Conservation (phyloP, 139 green algal species). For the Coelastrella sp. region DNA sequence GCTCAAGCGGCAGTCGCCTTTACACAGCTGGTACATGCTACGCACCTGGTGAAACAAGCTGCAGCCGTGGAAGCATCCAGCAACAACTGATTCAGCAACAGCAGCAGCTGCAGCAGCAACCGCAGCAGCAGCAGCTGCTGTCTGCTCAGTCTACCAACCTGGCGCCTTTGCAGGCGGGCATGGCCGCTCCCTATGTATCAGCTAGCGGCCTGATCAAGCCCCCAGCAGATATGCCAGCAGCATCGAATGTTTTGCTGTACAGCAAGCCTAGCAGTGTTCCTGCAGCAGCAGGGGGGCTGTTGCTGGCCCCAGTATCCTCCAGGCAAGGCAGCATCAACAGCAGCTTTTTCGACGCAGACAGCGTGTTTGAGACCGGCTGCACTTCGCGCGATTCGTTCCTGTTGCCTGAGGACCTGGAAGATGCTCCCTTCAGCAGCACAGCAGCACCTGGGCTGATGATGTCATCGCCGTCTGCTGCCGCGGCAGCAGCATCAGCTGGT, state of each 20-base stretch:
- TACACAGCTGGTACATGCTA: not conserved
- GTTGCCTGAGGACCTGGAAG: slow-evolving; percentile 27
- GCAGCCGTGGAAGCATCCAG: not conserved
- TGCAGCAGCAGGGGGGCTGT: not conserved
- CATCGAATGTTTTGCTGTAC: not conserved
- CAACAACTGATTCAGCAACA: slow-evolving; percentile 12
- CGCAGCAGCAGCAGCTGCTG: slow-evolving; percentile 37
- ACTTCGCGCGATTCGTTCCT: slow-evolving; percentile 14
- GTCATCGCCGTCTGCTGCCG: not conserved
- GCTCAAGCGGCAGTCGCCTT: not conserved
- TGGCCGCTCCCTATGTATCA: not conserved
- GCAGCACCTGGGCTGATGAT: not conserved
- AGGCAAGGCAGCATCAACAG: slow-evolving; percentile 12
- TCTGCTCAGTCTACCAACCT: not conserved
- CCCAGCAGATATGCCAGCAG: not conserved
- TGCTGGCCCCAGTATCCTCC: not conserved
- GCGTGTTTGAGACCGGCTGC: slow-evolving; percentile 19
- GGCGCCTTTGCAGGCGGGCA: not conserved
- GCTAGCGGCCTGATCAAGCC: not conserved
- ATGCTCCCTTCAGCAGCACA: slow-evolving; percentile 16
- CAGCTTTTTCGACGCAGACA: slow-evolving; percentile 20
- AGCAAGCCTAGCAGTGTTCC: not conserved
- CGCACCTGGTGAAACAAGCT: not conserved
- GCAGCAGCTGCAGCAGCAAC: slow-evolving; percentile 43
- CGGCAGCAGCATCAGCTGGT: not conserved